These are phyloP conservation scores for Solanum phureja DNA, from an alignment of 257 asterid species.

Conservation along the genomic window DNA sequence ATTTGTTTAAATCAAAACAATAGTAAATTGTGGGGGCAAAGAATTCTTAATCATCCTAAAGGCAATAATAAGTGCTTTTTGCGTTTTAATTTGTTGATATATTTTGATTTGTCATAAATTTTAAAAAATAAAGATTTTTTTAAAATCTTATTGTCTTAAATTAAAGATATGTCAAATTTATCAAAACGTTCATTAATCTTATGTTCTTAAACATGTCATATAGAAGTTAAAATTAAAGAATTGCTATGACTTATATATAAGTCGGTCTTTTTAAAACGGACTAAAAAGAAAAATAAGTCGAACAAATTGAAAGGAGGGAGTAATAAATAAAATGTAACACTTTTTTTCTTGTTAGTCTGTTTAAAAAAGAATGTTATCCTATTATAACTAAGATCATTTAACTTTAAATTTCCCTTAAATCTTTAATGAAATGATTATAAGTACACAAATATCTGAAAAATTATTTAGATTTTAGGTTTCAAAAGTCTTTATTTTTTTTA, in stretches of 20 bases:
- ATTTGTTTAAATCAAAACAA: neutral
- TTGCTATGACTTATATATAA: neutral
- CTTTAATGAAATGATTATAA: too few relatives aligned
- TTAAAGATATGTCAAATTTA: too few relatives aligned
- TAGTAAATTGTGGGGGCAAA: neutral
- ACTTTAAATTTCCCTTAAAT: too few relatives aligned
- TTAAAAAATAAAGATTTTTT: too few relatives aligned
- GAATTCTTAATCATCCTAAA: neutral
- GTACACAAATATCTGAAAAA: too few relatives aligned
- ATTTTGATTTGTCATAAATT: too few relatives aligned
- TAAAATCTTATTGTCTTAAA: neutral
- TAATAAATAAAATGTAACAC: neutral
- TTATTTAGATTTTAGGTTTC: too few relatives aligned
- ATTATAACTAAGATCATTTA: too few relatives aligned
- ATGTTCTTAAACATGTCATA: accelerated
- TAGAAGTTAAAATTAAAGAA: neutral
- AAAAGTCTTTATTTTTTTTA: accelerated
- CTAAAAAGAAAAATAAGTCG: accelerated
- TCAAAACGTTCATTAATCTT: too few relatives aligned
- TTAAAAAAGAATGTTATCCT: too few relatives aligned
- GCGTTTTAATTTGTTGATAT: neutral
- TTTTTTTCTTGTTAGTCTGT: neutral
- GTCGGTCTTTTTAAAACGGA: too few relatives aligned
- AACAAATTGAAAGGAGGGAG: neutral
- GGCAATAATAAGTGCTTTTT: neutral